These are phyloP conservation scores for Pythium periplocum DNA, from an alignment of 352 stramenopile species.

Conservation along the genomic window DNA sequence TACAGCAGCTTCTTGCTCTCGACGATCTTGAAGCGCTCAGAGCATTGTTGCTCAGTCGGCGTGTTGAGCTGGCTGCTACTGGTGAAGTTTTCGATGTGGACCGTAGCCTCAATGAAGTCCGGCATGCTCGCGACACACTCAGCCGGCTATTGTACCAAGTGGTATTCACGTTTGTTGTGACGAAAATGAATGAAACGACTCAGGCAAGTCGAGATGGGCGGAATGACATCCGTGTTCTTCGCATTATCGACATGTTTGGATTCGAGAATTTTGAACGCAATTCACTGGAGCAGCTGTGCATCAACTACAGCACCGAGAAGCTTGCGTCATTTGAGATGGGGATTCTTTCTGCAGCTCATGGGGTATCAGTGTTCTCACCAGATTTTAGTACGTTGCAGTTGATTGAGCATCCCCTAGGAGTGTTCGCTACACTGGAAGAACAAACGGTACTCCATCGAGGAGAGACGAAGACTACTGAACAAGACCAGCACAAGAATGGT, in stretches of 20 bases:
- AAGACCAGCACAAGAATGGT: slow-evolving; percentile 64
- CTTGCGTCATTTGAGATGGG: slow-evolving; percentile 36
- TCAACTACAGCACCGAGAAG: slow-evolving; percentile 83
- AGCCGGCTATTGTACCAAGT: slow-evolving; percentile 53
- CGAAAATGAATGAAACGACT: slow-evolving; percentile 41
- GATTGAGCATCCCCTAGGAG: slow-evolving; percentile 42
- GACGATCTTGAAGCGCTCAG: not conserved
- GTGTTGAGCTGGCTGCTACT: slow-evolving; percentile 36
- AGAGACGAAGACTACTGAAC: slow-evolving; percentile 30
- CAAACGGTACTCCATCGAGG: slow-evolving; percentile 56
- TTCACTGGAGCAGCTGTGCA: slow-evolving; percentile 74
- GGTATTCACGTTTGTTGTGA: slow-evolving; percentile 40
- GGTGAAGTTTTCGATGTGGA: slow-evolving; percentile 48
- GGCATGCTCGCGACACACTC: slow-evolving; percentile 45
- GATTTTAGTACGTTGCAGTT: slow-evolving; percentile 5
- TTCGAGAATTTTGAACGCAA: slow-evolving; percentile 68
- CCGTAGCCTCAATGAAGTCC: slow-evolving; percentile 40
- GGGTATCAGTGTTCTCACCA: not conserved
- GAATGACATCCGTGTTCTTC: slow-evolving; percentile 16
- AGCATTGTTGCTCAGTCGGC: slow-evolving; percentile 39
- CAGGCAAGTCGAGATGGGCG: not conserved
- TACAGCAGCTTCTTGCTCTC: slow-evolving; percentile 11
- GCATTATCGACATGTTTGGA: slow-evolving; percentile 72
- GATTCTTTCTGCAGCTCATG: not conserved
- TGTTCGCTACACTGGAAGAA: slow-evolving; percentile 70